These are phyloP conservation scores for Neoconidiobolus thromboides DNA, from an alignment of 371 early-diverging fungal species.

Conservation along the genomic window DNA sequence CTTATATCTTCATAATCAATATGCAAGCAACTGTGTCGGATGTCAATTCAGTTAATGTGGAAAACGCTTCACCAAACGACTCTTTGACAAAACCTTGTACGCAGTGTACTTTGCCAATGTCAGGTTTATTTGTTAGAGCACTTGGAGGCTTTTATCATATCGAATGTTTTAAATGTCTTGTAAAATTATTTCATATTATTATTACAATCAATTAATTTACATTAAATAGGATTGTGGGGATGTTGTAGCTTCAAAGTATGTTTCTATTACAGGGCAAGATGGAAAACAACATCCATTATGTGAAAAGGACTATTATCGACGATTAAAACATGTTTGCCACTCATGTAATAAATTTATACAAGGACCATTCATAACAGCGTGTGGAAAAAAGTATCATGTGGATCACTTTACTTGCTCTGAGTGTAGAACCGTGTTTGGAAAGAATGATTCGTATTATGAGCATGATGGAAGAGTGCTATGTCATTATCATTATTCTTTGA, in stretches of 20 bases:
- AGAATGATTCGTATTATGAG: constrained; percentile 88
- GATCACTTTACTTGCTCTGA: constrained; percentile 91
- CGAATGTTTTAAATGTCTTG: constrained; percentile 83
- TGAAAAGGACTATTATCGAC: constrained; percentile 74
- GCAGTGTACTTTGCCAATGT: constrained; percentile 25
- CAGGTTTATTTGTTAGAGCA: constrained; percentile 80
- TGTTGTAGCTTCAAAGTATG: constrained; percentile 76
- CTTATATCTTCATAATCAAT: neutral
- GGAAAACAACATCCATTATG: constrained; percentile 47
- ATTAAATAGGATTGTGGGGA: constrained; percentile 55
- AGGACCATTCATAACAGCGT: constrained; percentile 80
- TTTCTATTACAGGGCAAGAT: constrained; percentile 41
- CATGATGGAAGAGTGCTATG: constrained; percentile 72
- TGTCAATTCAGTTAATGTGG: constrained; percentile 5
- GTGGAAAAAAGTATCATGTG: constrained; percentile 79
- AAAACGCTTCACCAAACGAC: neutral
- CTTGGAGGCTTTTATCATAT: constrained; percentile 72
- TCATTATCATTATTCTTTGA: constrained; percentile 70
- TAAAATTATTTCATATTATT: constrained; percentile 16
- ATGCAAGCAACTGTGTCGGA: constrained; percentile 6
- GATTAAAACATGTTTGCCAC: constrained; percentile 71
- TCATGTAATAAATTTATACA: constrained; percentile 74
- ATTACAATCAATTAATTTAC: neutral
- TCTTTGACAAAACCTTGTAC: constrained; percentile 12
- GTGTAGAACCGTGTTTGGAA: constrained; percentile 80